Evolutionary conservation across 2,329 filamentous ascomycete species (phyloP).

Genomic region (Polychaeton citri): DNA sequence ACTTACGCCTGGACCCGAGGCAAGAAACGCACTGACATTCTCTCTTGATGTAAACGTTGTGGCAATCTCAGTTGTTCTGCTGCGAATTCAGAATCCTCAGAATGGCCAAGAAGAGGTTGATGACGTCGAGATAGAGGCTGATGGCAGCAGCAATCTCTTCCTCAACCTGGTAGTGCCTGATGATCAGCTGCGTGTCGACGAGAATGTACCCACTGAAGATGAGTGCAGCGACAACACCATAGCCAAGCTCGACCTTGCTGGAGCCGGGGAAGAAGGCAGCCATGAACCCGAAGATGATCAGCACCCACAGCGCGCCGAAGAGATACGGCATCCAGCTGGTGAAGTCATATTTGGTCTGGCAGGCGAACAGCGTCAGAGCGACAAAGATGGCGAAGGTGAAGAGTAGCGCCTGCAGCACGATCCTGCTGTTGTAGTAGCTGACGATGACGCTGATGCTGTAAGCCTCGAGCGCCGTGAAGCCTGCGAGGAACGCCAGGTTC

Average conservation of each 20-base stretch:
- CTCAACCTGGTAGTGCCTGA: slow-evolving; percentile 93
- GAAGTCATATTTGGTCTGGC: slow-evolving; percentile 97
- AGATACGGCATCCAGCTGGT: slow-evolving; percentile 94
- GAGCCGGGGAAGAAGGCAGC: slow-evolving; percentile 74
- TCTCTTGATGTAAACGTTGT: neutral
- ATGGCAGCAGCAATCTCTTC: slow-evolving; percentile 95
- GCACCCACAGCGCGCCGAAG: slow-evolving; percentile 76
- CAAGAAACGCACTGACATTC: no score
- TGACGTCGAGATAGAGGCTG: slow-evolving; percentile 73
- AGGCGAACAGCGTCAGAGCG: slow-evolving; percentile 65
- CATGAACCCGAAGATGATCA: slow-evolving; percentile 90
- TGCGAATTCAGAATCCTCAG: slow-evolving; percentile 93
- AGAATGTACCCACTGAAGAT: slow-evolving; percentile 93
- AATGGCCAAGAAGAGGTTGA: slow-evolving; percentile 95
- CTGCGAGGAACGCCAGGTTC: slow-evolving; percentile 82
- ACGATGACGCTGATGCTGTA: slow-evolving; percentile 89
- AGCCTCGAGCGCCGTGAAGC: slow-evolving; percentile 83
- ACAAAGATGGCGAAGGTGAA: slow-evolving; percentile 62
- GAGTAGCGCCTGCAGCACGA: slow-evolving; percentile 82
- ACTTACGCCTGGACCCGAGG: no score
- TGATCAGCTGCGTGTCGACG: slow-evolving; percentile 88
- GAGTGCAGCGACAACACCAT: slow-evolving; percentile 67
- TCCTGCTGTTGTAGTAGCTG: slow-evolving; percentile 69
- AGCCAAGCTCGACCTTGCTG: slow-evolving; percentile 71
- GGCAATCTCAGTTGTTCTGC: slow-evolving; percentile 68